These are phyloP conservation scores for Phlegmacium glaucopus DNA, from an alignment of 768 basidiomycete species.

Conservation along the genomic window DNA sequence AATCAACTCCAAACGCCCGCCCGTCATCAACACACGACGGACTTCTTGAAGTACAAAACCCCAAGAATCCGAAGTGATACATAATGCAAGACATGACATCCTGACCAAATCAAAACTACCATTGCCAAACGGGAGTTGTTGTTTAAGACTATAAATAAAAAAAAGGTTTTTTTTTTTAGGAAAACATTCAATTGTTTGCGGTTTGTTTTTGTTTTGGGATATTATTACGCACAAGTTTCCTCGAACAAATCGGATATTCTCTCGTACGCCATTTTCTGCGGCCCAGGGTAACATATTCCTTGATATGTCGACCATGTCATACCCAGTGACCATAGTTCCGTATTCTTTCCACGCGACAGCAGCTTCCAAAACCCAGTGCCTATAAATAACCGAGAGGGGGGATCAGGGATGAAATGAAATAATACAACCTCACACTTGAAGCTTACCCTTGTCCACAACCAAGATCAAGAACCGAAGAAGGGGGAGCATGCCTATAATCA, in stretches of 20 bases:
- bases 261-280: slow-evolving; percentile 23
- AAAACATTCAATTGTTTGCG: too few species aligned
- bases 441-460: slow-evolving; percentile 65
- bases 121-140: slow-evolving; percentile 57
- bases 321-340: slow-evolving; percentile 51
- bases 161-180: too few species aligned
- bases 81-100: slow-evolving; percentile 64
- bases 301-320: slow-evolving; percentile 53
- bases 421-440: neutral
- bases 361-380: slow-evolving; percentile 61
- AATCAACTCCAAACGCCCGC: slow-evolving; percentile 66
- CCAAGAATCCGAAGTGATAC: slow-evolving; percentile 60
- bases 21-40: slow-evolving; percentile 54
- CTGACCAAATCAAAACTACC: slow-evolving; percentile 66
- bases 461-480: slow-evolving; percentile 59
- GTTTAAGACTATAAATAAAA: slow-evolving; percentile 47
- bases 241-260: slow-evolving; percentile 50
- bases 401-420: too few species aligned
- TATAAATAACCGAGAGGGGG: slow-evolving; percentile 6
- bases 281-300: slow-evolving; percentile 33
- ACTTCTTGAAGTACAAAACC: slow-evolving; percentile 55
- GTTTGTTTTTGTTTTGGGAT: too few species aligned
- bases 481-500: slow-evolving; percentile 41
- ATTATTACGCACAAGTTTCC: slow-evolving; percentile 75
- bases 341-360: slow-evolving; percentile 56